Percentiles rank a stretch among this genome's conserved stretches.
Evolutionary conservation across 2,329 filamentous ascomycete genomes (phyloP).

Genomic region (Lizonia empirigonia): DNA sequence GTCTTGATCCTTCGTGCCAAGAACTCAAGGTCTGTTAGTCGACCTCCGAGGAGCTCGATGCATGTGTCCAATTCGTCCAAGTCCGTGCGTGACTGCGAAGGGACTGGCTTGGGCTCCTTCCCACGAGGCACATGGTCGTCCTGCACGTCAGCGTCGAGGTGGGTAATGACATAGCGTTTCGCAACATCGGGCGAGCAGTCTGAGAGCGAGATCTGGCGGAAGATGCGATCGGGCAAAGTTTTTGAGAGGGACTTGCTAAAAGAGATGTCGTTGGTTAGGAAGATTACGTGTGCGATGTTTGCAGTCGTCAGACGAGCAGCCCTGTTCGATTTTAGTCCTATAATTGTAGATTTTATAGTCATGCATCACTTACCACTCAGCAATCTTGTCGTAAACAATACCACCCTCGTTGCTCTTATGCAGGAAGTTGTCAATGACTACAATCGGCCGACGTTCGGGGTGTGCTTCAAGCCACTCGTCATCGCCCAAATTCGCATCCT

Average conservation of each 20-base stretch:
- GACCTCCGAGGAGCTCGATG: slow-evolving; percentile 82
- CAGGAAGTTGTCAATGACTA: slow-evolving; percentile 91
- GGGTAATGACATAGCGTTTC: slow-evolving; percentile 85
- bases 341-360: neutral
- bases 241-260: slow-evolving; percentile 87
- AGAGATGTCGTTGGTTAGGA: slow-evolving; percentile 86
- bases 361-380: slow-evolving; percentile 67
- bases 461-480: slow-evolving; percentile 91
- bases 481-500: slow-evolving; percentile 72
- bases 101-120: slow-evolving; percentile 49
- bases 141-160: slow-evolving; percentile 64
- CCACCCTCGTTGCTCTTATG: slow-evolving; percentile 67
- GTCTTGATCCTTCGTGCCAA: slow-evolving; percentile 87
- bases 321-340: slow-evolving; percentile 45
- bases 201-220: slow-evolving; percentile 82
- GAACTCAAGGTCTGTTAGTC: slow-evolving; percentile 94
- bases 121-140: slow-evolving; percentile 49
- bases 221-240: slow-evolving; percentile 87
- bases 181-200: slow-evolving; percentile 85
- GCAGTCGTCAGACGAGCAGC: slow-evolving; percentile 82
- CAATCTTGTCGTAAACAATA: slow-evolving; percentile 60
- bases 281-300: slow-evolving; percentile 92
- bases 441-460: slow-evolving; percentile 78
- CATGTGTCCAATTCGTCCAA: slow-evolving; percentile 77
- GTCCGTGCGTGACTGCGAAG: slow-evolving; percentile 59